Percentiles rank a stretch among this genome's conserved stretches.
phyloP scores from a whole-genome alignment of 73 alveolate species.

The Paramecium primaurelia region DNA sequence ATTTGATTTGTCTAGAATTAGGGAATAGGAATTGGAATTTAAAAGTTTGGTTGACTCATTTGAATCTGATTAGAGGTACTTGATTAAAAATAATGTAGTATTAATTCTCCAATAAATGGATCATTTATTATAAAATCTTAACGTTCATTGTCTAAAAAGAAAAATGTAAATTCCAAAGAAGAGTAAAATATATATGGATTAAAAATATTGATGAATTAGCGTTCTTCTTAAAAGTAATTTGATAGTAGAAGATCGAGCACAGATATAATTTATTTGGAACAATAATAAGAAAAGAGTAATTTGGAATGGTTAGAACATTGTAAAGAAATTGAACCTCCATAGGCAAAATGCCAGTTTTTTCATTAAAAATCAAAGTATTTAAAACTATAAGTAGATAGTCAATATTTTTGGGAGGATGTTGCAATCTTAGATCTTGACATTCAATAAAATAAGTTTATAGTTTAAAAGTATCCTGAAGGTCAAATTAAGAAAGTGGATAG shows the following conservation, averaged over 20 bases:
- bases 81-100: not conserved
- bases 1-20: not conserved
- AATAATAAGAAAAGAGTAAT: not conserved
- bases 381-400: not conserved
- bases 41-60: not conserved
- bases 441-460: not conserved
- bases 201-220: not conserved
- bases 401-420: slow-evolving; percentile 26
- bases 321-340: not conserved
- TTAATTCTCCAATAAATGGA: not conserved
- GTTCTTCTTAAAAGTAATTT: not conserved
- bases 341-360: not conserved
- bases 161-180: not conserved
- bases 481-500: not conserved
- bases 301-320: not conserved
- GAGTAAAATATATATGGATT: not conserved
- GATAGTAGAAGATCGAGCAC: not conserved
- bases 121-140: not conserved
- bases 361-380: not conserved
- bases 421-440: not conserved
- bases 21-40: not conserved
- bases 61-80: slow-evolving; percentile 25
- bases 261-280: not conserved
- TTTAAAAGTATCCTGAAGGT: slow-evolving; percentile 31
- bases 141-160: not conserved